A percentile compares a stretch with the other conserved stretches of the same genome.
Evolutionary conservation across 2,329 filamentous ascomycete species (phyloP).

Genomic region (Nemania sp.): DNA sequence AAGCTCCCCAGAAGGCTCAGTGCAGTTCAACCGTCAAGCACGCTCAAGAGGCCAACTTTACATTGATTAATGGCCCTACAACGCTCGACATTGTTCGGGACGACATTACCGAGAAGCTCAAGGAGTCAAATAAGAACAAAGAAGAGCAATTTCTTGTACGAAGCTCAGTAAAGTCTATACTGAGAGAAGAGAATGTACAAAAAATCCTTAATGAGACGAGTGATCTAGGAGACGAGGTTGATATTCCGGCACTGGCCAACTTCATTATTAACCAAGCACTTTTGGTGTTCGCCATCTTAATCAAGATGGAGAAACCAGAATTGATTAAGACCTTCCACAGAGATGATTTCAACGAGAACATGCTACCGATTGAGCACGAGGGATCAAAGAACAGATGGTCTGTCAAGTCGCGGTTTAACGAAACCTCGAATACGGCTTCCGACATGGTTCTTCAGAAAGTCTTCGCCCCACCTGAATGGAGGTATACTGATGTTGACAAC

Average conservation of each 20-base stretch:
- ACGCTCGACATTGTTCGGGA: neutral
- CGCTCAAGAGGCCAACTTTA: neutral
- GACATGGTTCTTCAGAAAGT: neutral
- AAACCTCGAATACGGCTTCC: neutral
- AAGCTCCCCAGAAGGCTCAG: neutral
- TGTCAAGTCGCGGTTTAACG: neutral
- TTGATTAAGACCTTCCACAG: neutral
- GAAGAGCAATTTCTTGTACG: neutral
- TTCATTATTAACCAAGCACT: slow-evolving; percentile 1
- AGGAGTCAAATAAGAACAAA: neutral
- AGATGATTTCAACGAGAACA: neutral
- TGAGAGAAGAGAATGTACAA: neutral
- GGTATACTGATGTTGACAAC: neutral
- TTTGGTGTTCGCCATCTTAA: slow-evolving; percentile 4
- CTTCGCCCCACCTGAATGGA: neutral
- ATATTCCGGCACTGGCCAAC: neutral
- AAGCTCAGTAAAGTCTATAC: neutral
- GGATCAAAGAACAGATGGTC: neutral
- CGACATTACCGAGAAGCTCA: neutral
- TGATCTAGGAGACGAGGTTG: no score
- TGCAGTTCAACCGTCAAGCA: neutral
- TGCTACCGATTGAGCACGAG: neutral
- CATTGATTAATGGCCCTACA: neutral
- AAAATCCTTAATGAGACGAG: neutral
- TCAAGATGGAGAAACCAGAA: neutral